Base-by-base conservation (phyloP, 495 filamentous ascomycete species). In the Aspergillus panamensis region DNA sequence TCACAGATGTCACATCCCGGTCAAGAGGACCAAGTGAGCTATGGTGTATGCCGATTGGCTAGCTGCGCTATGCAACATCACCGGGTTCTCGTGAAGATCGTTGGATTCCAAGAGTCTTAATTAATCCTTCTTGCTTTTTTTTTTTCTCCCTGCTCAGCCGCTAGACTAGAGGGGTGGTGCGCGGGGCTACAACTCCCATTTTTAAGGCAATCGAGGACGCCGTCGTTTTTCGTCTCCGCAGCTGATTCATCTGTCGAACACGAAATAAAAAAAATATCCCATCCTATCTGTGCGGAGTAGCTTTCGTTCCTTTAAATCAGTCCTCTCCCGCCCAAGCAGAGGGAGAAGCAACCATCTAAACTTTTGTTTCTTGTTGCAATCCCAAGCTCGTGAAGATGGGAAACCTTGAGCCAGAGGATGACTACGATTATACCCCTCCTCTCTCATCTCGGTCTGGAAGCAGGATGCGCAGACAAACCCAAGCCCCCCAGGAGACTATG, bases 401-500 rank as follows among this genome's bases (percentile, higher is more conserved):
- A 19, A 58, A 20, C 17, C 35, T 73, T 62, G 73, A 77, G 14
- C 65, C 53, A 17, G 70, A 74, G 53, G 72, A 76, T 21, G 66
- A 76, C n/a, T 54, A 67, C 47, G 55, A 53, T 10, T 66, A 56
- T n/a, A 61, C 60, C 33, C 67, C 69, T 40, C 66, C 69, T n/a
- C 59, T 63, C 6, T 75, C 75, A 5, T 72, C 71, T 5, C 72
- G 70, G 33, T 78, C 75, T 2, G 72, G 70, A 48, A 72, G 73
- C 53, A 60, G 71, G 20, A 62, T 63, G 20, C 72, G 69, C 8
- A 58, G 61, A 55, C 84, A 82, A 60, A 73, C 80, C 63, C 80
- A 86, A 43, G 62, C 85, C 16, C 89, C 89, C 9, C 91, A 96
- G 70, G 77, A 84, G 60, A 79, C 74, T 12, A 77, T 95, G 37